Percentiles rank a stretch among this genome's conserved stretches.
Conservation (phyloP, 495 filamentous ascomycete species). For the Geoglossum glabrum region DNA sequence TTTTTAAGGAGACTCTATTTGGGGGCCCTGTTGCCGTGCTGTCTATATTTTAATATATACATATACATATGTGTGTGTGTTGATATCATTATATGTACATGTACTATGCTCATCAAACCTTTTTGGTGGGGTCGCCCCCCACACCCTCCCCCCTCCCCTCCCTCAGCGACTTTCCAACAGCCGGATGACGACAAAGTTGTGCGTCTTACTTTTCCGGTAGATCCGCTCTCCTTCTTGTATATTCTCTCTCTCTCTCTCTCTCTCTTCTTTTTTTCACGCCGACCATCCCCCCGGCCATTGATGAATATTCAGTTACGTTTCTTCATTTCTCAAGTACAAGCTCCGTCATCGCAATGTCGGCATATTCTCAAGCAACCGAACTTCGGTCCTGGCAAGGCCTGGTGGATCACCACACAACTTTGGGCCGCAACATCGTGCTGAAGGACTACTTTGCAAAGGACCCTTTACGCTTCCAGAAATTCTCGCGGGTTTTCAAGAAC, state of each 20-base stretch:
- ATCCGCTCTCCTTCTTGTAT: not conserved
- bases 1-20: too few relatives aligned
- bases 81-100: too few relatives aligned
- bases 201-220: too few relatives aligned
- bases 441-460: slow-evolving; percentile 86
- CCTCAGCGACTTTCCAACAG: too few relatives aligned
- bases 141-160: too few relatives aligned
- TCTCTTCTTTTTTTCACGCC: not conserved
- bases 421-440: slow-evolving; percentile 74
- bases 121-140: too few relatives aligned
- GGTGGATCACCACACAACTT: slow-evolving; percentile 63
- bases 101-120: too few relatives aligned
- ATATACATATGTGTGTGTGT: too few relatives aligned
- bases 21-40: too few relatives aligned
- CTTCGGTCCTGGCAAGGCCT: slow-evolving; percentile 72
- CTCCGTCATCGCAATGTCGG: slow-evolving; percentile 15
- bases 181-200: too few relatives aligned
- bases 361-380: slow-evolving; percentile 57
- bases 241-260: not conserved
- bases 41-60: too few relatives aligned
- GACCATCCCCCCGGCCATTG: not conserved
- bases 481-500: slow-evolving; percentile 69
- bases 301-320: not conserved
- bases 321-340: not conserved
- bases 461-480: slow-evolving; percentile 72